Evolutionary conservation across 768 basidiomycete genomes (phyloP).

Genomic region (Lactarius quietus): DNA sequence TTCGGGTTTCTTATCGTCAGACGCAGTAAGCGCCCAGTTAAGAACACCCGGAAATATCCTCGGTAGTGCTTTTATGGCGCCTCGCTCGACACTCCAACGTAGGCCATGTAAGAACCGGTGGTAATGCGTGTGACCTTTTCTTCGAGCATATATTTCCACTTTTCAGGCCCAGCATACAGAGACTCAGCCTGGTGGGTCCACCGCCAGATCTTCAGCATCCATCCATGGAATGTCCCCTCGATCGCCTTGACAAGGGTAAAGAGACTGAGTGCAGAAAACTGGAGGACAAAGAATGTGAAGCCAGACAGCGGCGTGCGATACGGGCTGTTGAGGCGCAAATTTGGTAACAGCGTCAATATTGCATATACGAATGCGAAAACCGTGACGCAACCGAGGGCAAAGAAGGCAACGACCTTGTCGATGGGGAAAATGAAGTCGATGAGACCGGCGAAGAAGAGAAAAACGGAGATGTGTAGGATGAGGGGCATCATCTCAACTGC

Average conservation of each 20-base stretch:
- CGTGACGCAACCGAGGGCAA: background rate
- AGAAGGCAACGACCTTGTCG: background rate
- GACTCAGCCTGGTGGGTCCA: background rate
- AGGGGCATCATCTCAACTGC: background rate
- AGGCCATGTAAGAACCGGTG: background rate
- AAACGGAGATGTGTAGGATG: background rate
- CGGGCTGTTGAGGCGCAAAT: background rate
- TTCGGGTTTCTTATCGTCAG: background rate
- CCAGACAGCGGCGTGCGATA: background rate
- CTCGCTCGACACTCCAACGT: background rate
- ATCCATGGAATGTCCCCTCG: background rate
- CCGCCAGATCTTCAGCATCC: background rate
- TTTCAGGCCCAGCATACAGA: background rate
- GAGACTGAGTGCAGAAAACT: background rate
- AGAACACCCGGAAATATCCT: background rate
- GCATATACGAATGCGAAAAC: background rate
- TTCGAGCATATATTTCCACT: background rate
- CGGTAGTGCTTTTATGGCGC: background rate
- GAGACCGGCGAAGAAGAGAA: background rate
- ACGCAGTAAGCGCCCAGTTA: background rate
- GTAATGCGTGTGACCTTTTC: background rate
- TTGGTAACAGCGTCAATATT: background rate
- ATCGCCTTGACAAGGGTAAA: background rate
- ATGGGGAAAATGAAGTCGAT: background rate
- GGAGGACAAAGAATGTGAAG: background rate